Conservation (phyloP, 345 rosid species). For the Populus alba region DNA sequence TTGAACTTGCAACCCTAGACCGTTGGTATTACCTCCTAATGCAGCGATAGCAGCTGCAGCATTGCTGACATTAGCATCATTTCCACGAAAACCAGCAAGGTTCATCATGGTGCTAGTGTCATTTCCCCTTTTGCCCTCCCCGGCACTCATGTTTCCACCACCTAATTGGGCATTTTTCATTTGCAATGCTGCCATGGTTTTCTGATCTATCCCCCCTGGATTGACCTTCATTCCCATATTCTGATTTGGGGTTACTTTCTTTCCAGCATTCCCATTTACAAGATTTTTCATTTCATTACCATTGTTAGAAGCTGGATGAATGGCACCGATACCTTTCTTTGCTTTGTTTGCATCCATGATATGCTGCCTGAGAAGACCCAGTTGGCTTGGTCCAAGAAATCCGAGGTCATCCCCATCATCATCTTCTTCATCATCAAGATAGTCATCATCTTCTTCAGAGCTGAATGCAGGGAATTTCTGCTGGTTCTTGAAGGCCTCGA, state of each 20-base stretch:
- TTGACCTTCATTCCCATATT: conserved; percentile 32
- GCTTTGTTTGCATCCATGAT: conserved; percentile 36
- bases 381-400: conserved; percentile 29
- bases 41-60: conserved; percentile 18
- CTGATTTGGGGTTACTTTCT: conserved; percentile 59
- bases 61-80: conserved; percentile 13
- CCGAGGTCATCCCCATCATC: conserved; percentile 35
- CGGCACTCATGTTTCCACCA: conserved; percentile 21
- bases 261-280: conserved; percentile 39
- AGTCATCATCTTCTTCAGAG: conserved; percentile 47
- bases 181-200: conserved; percentile 52
- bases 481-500: conserved; percentile 50
- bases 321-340: conserved; percentile 40
- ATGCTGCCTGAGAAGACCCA: conserved; percentile 41
- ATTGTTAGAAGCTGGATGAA: conserved; percentile 13
- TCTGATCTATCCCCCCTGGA: conserved; percentile 41
- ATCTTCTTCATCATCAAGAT: conserved; percentile 32
- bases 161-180: conserved; percentile 41
- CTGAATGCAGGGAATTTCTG: conserved; percentile 31
- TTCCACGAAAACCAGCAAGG: conserved; percentile 44
- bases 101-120: conserved; percentile 51
- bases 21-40: conserved; percentile 35
- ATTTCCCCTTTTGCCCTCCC: conserved; percentile 36
- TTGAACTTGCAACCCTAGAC: conserved; percentile 26
- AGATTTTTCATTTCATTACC: conserved; percentile 34